Percentiles rank a stretch among this genome's conserved stretches.
phyloP scores from a whole-genome alignment of 805 yeast genomes.

The Komagataella mondaviorum region DNA sequence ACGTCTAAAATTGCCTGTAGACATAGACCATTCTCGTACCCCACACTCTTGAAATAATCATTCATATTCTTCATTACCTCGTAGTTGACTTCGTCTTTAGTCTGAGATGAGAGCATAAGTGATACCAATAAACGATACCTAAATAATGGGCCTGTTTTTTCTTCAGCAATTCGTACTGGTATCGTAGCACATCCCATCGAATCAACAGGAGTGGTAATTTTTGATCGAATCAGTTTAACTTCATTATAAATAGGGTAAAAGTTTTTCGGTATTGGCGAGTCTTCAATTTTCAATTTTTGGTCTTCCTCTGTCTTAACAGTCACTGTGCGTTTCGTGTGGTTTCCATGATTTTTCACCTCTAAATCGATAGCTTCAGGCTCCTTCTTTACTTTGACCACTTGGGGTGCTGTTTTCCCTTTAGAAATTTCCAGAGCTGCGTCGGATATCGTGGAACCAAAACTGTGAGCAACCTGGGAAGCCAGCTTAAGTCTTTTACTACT shows the following conservation, averaged over 20 bases:
- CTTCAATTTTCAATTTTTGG: neutral
- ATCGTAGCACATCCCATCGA: conserved; percentile 70
- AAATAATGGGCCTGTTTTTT: conserved; percentile 22
- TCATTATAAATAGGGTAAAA: conserved; percentile 46
- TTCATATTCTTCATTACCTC: conserved; percentile 57
- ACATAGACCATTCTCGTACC: conserved; percentile 37
- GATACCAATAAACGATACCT: conserved; percentile 71
- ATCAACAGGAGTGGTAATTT: conserved; percentile 75
- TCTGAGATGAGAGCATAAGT: conserved; percentile 81
- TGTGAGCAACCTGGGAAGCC: neutral
- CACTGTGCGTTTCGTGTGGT: neutral
- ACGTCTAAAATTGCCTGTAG: conserved; percentile 37
- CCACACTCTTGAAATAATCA: conserved; percentile 22
- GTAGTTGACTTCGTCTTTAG: conserved; percentile 78
- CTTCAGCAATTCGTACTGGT: conserved; percentile 27
- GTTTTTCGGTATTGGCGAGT: conserved; percentile 20
- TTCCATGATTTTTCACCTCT: neutral
- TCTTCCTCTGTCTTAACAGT: conserved; percentile 2
- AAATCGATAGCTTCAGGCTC: conserved; percentile 3
- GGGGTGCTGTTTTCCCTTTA: neutral
- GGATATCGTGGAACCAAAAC: neutral
- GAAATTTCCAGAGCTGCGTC: neutral
- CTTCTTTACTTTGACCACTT: conserved; percentile 3
- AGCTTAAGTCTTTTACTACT: neutral
- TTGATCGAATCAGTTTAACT: conserved; percentile 52